phyloP scores from a whole-genome alignment of 768 basidiomycete species.

The Boletus tylopilopsis region DNA sequence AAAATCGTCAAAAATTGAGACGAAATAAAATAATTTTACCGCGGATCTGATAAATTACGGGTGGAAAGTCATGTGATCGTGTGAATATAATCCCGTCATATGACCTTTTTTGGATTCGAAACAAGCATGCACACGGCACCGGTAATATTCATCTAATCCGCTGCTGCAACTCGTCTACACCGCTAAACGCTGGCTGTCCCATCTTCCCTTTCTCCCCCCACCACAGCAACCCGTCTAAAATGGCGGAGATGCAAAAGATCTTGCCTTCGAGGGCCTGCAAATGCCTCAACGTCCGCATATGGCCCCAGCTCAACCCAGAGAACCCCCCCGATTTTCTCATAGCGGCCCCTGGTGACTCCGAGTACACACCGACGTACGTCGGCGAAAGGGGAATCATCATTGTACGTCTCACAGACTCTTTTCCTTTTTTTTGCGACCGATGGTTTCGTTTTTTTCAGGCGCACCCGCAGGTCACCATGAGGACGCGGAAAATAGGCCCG shows the following conservation, averaged over 20 bases:
- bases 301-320: conserved; percentile 26
- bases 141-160: conserved; percentile 33
- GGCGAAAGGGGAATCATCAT: conserved; percentile 64
- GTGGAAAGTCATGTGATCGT: conserved; percentile 19
- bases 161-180: conserved; percentile 15
- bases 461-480: conserved; percentile 68
- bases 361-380: conserved; percentile 56
- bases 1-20: conserved; percentile 7
- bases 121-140: conserved; percentile 28
- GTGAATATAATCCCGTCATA: conserved; percentile 15
- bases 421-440: background rate
- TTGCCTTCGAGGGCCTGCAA: conserved; percentile 49
- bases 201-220: conserved; percentile 17
- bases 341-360: conserved; percentile 23
- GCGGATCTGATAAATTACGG: background rate
- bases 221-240: conserved; percentile 13
- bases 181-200: conserved; percentile 25
- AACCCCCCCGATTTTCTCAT: conserved; percentile 37
- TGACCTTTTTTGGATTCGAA: conserved; percentile 24
- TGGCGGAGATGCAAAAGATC: conserved; percentile 22
- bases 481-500: conserved; percentile 48
- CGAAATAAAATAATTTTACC: conserved; percentile 3
- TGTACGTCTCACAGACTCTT: conserved; percentile 39
- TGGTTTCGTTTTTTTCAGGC: conserved; percentile 36
- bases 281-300: conserved; percentile 70